phyloP scores from a whole-genome alignment of 805 yeast genomes.

The Dipodascus albidus region DNA sequence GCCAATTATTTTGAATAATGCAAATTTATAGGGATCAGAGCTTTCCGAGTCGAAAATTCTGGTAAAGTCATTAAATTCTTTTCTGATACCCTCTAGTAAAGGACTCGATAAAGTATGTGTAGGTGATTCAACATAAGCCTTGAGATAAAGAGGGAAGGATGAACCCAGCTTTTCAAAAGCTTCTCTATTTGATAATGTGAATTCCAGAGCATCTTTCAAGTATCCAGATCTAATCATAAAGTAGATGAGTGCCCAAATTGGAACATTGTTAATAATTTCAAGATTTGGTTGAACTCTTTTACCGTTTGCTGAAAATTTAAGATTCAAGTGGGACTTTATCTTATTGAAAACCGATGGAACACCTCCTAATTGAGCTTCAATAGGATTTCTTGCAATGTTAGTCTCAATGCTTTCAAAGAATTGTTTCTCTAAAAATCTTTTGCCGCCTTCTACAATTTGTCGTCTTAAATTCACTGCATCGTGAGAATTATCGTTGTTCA shows the following conservation, averaged over 20 bases:
- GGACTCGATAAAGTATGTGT: slow-evolving; percentile 52
- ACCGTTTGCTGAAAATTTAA: slow-evolving; percentile 31
- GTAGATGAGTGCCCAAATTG: slow-evolving; percentile 90
- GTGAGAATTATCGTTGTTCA: slow-evolving; percentile 18
- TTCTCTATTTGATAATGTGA: slow-evolving; percentile 50
- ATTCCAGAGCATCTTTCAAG: slow-evolving; percentile 61
- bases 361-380: slow-evolving; percentile 45
- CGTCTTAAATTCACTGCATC: slow-evolving; percentile 27
- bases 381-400: slow-evolving; percentile 40
- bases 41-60: slow-evolving; percentile 44
- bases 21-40: slow-evolving; percentile 82
- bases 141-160: slow-evolving; percentile 69
- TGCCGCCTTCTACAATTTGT: slow-evolving; percentile 43
- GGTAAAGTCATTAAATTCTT: slow-evolving; percentile 78
- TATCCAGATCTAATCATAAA: slow-evolving; percentile 80
- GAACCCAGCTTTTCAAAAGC: slow-evolving; percentile 78
- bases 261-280: slow-evolving; percentile 65
- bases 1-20: slow-evolving; percentile 87
- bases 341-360: slow-evolving; percentile 63
- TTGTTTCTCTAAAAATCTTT: slow-evolving; percentile 57
- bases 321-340: slow-evolving; percentile 49
- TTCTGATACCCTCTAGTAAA: slow-evolving; percentile 53
- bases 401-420: slow-evolving; percentile 65
- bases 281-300: slow-evolving; percentile 44
- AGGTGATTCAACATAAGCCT: slow-evolving; percentile 48